Evolutionary conservation across 768 basidiomycete species (phyloP), one percentile per base, ranked within the genome.

Genomic region (Paxillus rubicundulus): DNA sequence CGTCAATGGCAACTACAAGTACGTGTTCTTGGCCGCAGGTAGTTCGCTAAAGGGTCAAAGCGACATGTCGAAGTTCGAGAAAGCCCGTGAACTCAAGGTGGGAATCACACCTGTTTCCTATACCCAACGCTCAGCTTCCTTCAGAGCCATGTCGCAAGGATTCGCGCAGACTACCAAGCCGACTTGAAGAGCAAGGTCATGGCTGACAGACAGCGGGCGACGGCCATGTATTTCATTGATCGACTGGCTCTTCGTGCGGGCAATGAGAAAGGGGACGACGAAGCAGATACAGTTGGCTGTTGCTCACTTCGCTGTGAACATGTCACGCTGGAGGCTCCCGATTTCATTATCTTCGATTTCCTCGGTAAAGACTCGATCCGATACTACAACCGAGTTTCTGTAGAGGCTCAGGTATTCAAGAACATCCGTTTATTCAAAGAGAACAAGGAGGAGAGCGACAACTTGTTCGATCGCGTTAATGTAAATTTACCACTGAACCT

Each of bases 261-360:
- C 58, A 98, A 98, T 72, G 97, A 99, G 75, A 99, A 99, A 72
- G 97, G 96, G 40, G 97, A 98, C 63, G 97, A 99, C 60, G 97
- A 98, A 71, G 97, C 97, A 1, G 97, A 99, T 68, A 99, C 97
- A 0, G 94, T 98, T 50, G 97, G 97, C 67, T 98, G 97, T 73
- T 99, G 97, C 70, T 99, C 97, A 4, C 75, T 99, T 45, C 90
- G 95, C 28, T 96, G 88, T 70, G 93, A 98, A 70, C 97, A 99
- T 70, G 87, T 99, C 66, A 98, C 96, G 2, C 76, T 98, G 47
- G 84, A 89, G 61, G 84, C 85, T 8, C 93, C 94, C 9, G 85
- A 92, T 74, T 85, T 81, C 62, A 85, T 98, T 68, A 77, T 89
- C 52, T 96, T 99, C 70, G 97, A 98, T 72, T 99, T 98, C 76